A percentile compares a stretch with the other conserved stretches of the same genome.
Conservation (phyloP, 257 asterid species). For the Parsonsia alboflavescens region DNA sequence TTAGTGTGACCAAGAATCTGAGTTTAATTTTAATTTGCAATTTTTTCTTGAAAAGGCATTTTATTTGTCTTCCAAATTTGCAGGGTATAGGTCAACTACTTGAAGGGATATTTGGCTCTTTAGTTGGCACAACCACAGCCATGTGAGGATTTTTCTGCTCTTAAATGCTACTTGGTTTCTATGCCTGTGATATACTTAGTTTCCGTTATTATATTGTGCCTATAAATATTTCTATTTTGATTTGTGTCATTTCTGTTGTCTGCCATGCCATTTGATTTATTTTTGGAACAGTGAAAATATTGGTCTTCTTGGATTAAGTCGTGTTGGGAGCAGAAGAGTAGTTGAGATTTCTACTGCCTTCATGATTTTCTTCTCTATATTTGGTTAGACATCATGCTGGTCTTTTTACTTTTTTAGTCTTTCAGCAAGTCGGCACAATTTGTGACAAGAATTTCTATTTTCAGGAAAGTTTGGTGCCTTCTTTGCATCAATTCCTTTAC, state of each 20-base stretch:
- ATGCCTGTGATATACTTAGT: background rate
- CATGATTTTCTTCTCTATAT: conserved; percentile 97
- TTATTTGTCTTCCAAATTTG: conserved; percentile 8
- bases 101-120: conserved; percentile 84
- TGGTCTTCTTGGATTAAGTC: conserved; percentile 95
- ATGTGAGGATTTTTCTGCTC: conserved; percentile 50
- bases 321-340: conserved; percentile 97
- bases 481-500: conserved; percentile 89
- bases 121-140: conserved; percentile 70
- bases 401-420: background rate
- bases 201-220: background rate
- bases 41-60: background rate
- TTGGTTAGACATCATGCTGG: conserved; percentile 43
- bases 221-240: background rate
- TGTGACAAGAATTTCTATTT: conserved; percentile 19
- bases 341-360: conserved; percentile 88
- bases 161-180: conserved; percentile 8
- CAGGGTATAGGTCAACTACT: conserved; percentile 96
- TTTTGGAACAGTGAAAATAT: conserved; percentile 67
- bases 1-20: background rate
- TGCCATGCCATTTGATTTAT: background rate
- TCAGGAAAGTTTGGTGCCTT: conserved; percentile 97
- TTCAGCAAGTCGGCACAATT: conserved; percentile 3
- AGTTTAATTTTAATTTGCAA: background rate
- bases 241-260: background rate